Evolutionary conservation across 805 yeast genomes (phyloP), one percentile per base, ranked within the genome.

Genomic region (Suhomyces sp.): DNA sequence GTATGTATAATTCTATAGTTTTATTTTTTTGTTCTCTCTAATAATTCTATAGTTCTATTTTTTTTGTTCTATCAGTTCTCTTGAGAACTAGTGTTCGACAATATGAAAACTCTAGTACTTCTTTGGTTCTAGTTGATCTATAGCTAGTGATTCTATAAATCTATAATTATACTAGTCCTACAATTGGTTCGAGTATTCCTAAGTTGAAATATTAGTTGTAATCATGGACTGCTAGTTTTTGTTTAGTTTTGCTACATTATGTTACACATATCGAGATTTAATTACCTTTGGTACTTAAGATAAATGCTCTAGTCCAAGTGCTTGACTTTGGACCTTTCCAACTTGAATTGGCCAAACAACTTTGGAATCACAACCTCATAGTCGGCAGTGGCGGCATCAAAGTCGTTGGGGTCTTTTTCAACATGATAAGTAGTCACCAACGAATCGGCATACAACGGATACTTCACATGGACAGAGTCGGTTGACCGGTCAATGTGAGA

Each of bases 331-430:
- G 67, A 64, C 10, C 61, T 54, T 23, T 70, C 72, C 58, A 76
- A 65, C 48, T 60, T 54, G 46, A 60, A 69, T 36, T 65, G 65
- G 4, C 68, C 77, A 13, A 64, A 60, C 49, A 84, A 70, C 38
- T 77, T 78, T 2, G 97, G 97, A 54, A 92, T 81, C 49, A 86
- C 71, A 45, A 90, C 67, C 61, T 86, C 87, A 68, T 90, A 92
- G 38, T 77, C 85, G 24, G 76, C 76, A 1, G 93, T 85, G 27
- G 75, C 68, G 27, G 88, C 82, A 3, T 72, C 66, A 0, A 71
- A 56, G 53, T 82, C 76, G 2, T 57, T 59, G 12, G 76, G 74
- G 55, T 88, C 85, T 48, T 76, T 77, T 65, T 91, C 97, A 44
- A 90, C 87, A 60, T 86, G 90, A 36, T 91, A 69, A 0, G 89